Evolutionary conservation across 2,329 filamentous ascomycete species (phyloP).

Genomic region (Akanthomyces dipterigenus): DNA sequence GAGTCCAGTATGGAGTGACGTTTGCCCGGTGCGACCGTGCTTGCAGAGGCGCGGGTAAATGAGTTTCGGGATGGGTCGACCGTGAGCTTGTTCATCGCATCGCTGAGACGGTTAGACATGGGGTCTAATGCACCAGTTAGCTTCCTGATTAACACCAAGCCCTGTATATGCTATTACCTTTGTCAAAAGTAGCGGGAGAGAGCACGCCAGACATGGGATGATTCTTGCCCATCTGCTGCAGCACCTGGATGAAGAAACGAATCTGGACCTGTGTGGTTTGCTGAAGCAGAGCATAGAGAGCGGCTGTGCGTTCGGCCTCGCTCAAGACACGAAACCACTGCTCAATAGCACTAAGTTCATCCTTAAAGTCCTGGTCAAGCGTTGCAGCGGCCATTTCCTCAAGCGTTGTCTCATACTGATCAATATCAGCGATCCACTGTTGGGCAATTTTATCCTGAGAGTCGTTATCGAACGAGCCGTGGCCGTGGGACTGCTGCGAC

Average conservation of each 20-base stretch:
- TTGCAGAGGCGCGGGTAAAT: constrained; percentile 70
- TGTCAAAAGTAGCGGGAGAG: constrained; percentile 93
- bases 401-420: constrained; percentile 96
- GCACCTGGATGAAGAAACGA: constrained; percentile 96
- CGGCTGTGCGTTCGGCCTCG: constrained; percentile 92
- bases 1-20: constrained; percentile 91
- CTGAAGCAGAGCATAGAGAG: constrained; percentile 89
- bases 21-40: constrained; percentile 67
- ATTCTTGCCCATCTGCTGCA: constrained; percentile 98
- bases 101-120: constrained; percentile 91
- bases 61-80: constrained; percentile 85
- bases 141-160: constrained; percentile 13
- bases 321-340: constrained; percentile 98
- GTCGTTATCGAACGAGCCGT: constrained; percentile 66
- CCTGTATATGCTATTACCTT: constrained; percentile 52
- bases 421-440: constrained; percentile 98
- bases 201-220: constrained; percentile 95
- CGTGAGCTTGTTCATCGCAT: constrained; percentile 93
- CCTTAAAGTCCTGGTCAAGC: constrained; percentile 99
- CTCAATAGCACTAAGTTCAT: constrained; percentile 96
- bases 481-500: constrained; percentile 58
- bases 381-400: constrained; percentile 99
- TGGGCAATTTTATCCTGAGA: constrained; percentile 88
- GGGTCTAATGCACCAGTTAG: constrained; percentile 57
- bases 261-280: constrained; percentile 99